Conservation (phyloP, 2,329 filamentous ascomycete genomes). For the Rhynchosporium agropyri region DNA sequence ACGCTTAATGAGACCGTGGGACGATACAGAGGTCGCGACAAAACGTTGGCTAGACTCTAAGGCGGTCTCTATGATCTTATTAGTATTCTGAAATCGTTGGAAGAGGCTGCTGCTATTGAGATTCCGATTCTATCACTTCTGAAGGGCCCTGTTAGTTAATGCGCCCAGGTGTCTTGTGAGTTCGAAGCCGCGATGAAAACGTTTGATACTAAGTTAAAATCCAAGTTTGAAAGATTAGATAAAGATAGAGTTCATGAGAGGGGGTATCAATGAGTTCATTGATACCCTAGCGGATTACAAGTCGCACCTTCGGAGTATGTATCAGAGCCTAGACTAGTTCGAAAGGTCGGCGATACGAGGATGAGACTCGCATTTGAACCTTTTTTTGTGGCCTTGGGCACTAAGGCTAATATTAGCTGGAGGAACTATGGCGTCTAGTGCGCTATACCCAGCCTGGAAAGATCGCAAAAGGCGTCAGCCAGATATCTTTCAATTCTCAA, state of each 20-base stretch:
- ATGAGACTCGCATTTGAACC: conserved; percentile 24
- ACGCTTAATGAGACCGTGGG: conserved; percentile 43
- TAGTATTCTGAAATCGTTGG: conserved; percentile 42
- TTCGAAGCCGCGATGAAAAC: conserved; percentile 44
- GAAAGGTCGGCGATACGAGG: conserved; percentile 27
- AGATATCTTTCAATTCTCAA: not conserved
- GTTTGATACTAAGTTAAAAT: conserved; percentile 43
- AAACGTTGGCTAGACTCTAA: conserved; percentile 43
- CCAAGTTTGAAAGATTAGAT: conserved; percentile 46
- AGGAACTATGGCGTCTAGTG: not conserved
- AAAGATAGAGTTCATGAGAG: conserved; percentile 48
- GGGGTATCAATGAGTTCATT: conserved; percentile 47
- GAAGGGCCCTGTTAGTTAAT: conserved; percentile 44
- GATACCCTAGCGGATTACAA: conserved; percentile 46
- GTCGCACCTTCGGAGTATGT: conserved; percentile 31
- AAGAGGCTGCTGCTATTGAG: conserved; percentile 36
- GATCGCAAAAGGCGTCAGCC: not conserved
- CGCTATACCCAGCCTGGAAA: not conserved
- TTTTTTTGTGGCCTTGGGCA: conserved; percentile 5
- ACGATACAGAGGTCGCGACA: conserved; percentile 44
- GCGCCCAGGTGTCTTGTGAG: conserved; percentile 44
- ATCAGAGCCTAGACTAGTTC: conserved; percentile 20
- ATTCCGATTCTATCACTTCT: conserved; percentile 42
- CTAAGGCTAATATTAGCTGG: not conserved
- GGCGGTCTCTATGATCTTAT: conserved; percentile 43